Base-by-base conservation (phyloP, 306 rosid species). In the Cucumis melo region DNA sequence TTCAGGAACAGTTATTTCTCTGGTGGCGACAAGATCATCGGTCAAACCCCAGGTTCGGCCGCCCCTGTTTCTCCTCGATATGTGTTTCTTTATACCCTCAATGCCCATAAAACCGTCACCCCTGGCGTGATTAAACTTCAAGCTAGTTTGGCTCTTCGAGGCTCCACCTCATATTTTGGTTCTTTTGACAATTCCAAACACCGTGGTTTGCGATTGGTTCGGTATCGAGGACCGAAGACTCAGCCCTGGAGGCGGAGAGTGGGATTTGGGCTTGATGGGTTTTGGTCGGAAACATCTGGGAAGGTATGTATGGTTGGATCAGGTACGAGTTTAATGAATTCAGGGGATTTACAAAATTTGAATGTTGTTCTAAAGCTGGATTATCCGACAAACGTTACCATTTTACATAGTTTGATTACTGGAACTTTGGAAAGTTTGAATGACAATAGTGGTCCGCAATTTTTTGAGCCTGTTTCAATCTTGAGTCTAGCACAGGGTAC, bases 291-390 rank as follows among this genome's bases (percentile, higher is more conserved):
- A 75, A 70, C 86, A 51, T 84, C 90, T 23, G 91, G 93, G 78
- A 90, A 85, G 84, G 83, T 90, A 32, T 93, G 97, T 73, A 90
- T 93, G 98, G 56, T 91, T 41, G 96, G 97, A 78, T 78, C 66
- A 1, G 86, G 81, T 55, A 57, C 77, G 38, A 73, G 73, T 68
- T 36, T 15, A 6, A 17, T 20, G 57, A 50, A 57, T 58, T n/a
- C 68, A 44, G 88, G 82, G 77, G 53, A 23, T 16, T 48, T 51
- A 7, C 16, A 17, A 65, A 57, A 74, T 82, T 63, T 78, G 76
- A 38, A 74, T 76, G 92, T 80, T 77, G 80, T 88, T 88, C 79
- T 93, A 62, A 87, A 88, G 85, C 88, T 93, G 86, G 77, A 84
- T 87, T 91, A 82, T 78, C 90, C 93, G 0, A 16, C 44, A n/a